Percentiles rank a stretch among this genome's conserved stretches.
Conservation (phyloP, 345 rosid species). For the Populus simonii region DNA sequence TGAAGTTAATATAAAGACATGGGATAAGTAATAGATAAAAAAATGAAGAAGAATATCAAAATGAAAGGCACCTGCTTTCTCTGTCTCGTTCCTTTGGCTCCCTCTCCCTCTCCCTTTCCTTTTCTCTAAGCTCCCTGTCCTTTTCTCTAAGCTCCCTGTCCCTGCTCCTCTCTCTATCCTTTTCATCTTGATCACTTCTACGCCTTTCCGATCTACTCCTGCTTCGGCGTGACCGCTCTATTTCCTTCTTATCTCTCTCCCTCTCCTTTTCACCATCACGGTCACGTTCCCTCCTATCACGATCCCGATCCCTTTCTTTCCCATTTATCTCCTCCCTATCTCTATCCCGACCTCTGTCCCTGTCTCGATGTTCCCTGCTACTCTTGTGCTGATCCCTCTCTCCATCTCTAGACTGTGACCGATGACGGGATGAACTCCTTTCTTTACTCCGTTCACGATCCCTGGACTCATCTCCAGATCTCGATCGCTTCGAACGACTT, state of each 20-base stretch:
- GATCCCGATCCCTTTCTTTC: slow-evolving; percentile 27
- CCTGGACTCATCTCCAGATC: slow-evolving; percentile 45
- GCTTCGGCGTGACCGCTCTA: slow-evolving; percentile 48
- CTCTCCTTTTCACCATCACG: slow-evolving; percentile 31
- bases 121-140: slow-evolving; percentile 56
- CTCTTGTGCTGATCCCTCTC: slow-evolving; percentile 60
- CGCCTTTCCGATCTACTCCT: slow-evolving; percentile 59
- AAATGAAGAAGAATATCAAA: neutral
- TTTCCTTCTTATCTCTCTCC: slow-evolving; percentile 40
- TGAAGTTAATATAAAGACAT: neutral
- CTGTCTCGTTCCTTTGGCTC: slow-evolving; percentile 59
- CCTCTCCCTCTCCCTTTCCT: slow-evolving; percentile 52
- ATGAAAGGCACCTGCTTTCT: slow-evolving; percentile 64
- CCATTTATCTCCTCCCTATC: slow-evolving; percentile 49
- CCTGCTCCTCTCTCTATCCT: slow-evolving; percentile 44
- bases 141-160: slow-evolving; percentile 57
- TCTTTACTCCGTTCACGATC: slow-evolving; percentile 47
- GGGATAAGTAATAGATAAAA: neutral
- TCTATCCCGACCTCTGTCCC: slow-evolving; percentile 52
- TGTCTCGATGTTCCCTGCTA: slow-evolving; percentile 55
- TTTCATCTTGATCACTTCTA: slow-evolving; percentile 42
- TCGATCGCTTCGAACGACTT: slow-evolving; percentile 50
- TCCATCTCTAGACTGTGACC: slow-evolving; percentile 71
- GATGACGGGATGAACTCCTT: slow-evolving; percentile 40
- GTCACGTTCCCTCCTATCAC: slow-evolving; percentile 16